Percentiles rank a stretch among this genome's conserved stretches.
phyloP scores from a whole-genome alignment of 2,329 filamentous ascomycete genomes.

The Botrytis squamosa region DNA sequence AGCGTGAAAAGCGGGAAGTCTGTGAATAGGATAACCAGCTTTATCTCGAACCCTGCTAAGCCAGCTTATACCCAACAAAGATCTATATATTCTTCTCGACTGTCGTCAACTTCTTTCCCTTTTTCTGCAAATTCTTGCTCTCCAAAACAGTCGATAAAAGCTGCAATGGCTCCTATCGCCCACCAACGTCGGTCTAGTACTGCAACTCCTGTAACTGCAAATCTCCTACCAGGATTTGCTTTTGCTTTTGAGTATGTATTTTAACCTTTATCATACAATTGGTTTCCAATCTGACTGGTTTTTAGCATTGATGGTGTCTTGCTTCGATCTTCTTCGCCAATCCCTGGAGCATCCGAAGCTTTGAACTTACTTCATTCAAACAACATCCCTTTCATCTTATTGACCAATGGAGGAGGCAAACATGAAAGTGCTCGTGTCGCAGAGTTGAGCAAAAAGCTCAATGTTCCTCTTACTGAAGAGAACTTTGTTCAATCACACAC shows the following conservation, averaged over 20 bases:
- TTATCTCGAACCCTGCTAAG: neutral
- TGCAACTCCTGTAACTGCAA: conserved; percentile 6
- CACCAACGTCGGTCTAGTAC: conserved; percentile 14
- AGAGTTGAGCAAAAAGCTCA: conserved; percentile 66
- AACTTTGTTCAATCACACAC: conserved; percentile 91
- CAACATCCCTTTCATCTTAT: conserved; percentile 84
- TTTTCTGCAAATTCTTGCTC: neutral
- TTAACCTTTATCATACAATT: neutral
- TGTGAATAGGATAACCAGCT: conserved; percentile 5
- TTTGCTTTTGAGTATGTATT: conserved; percentile 55
- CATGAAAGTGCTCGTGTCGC: conserved; percentile 71
- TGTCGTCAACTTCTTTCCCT: neutral
- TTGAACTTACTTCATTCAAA: conserved; percentile 71
- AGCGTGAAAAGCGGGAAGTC: neutral
- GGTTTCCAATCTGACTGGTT: conserved; percentile 16
- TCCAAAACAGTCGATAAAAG: neutral
- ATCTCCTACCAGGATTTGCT: conserved; percentile 44
- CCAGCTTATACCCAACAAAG: neutral
- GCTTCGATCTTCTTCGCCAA: conserved; percentile 73
- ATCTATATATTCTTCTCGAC: conserved; percentile 12
- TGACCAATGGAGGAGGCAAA: conserved; percentile 94
- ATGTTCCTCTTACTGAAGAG: conserved; percentile 60
- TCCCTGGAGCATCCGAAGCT: conserved; percentile 74
- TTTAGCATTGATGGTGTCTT: conserved; percentile 83
- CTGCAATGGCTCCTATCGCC: conserved; percentile 11